Evolutionary conservation across 768 basidiomycete genomes (phyloP), one percentile per base, ranked within the genome.

Genomic region (Collybia nuda): DNA sequence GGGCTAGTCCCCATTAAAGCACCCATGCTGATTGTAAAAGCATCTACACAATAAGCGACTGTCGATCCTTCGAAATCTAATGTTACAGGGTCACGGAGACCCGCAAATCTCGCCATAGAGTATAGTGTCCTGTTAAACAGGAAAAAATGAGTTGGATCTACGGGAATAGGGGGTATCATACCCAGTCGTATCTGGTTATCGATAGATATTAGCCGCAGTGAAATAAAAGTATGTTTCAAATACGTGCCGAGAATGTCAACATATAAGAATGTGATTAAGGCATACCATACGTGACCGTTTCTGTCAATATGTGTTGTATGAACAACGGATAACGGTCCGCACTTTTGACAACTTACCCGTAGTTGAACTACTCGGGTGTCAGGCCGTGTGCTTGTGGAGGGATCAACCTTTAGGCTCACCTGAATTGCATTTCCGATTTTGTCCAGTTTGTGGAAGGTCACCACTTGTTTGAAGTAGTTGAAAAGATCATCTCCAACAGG

Each of bases 51-150:
- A 67, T 91, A 92, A 3, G 90, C 90, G 52, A 88, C 73, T 11
- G 85, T 89, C 15, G 86, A 88, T 54, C 84, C 81, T 69, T 94
- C 91, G 57, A 94, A 94, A 64, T 94, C 91, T 49, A 91, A 73
- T 21, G 90, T 92, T 12, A 89, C 80, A 1, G 86, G 86, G 61
- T 93, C 86, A 41, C 89, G 88, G 1, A 94, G 77, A n/a, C 88
- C 89, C 5, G 91, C 90, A 55, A 93, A 93, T 64, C 88, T 91
- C 47, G 90, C 88, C 91, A 94, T 93, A 35, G 91, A 87, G 64
- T 93, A 92, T 3, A 94, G 72, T 7, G 91, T 93, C 61, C 91
- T 86, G 48, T 73, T 77, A 23, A 71, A 76, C 50, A 75, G 70
- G 66, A 49, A 41, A 47, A 12, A 49, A 37, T 17, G 29, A 44